phyloP scores from a whole-genome alignment of 768 basidiomycete genomes.

The Suillus americanus region DNA sequence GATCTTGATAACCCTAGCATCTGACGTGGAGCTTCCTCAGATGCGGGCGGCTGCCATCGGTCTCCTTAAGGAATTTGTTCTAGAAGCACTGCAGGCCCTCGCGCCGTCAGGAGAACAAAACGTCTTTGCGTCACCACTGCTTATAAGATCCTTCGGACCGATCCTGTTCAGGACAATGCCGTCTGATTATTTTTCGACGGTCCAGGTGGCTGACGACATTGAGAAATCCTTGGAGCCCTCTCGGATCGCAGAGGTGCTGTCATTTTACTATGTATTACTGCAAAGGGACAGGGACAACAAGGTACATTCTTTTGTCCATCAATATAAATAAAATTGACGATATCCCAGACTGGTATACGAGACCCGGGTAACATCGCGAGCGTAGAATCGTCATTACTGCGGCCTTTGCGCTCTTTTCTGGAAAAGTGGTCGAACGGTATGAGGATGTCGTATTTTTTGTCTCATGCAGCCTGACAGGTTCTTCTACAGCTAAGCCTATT shows the following conservation, averaged over 20 bases:
- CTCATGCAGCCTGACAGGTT: neutral
- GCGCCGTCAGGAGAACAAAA: constrained; percentile 24
- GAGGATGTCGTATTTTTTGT: constrained; percentile 5
- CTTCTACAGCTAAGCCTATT: neutral
- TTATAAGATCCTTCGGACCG: constrained; percentile 59
- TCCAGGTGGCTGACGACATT: constrained; percentile 43
- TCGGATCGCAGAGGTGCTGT: constrained; percentile 63
- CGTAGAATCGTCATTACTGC: constrained; percentile 45
- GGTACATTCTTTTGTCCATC: constrained; percentile 33
- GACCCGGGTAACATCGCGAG: constrained; percentile 42
- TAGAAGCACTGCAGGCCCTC: constrained; percentile 46
- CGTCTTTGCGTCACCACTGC: constrained; percentile 52
- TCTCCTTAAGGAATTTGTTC: constrained; percentile 63
- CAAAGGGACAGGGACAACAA: constrained; percentile 55
- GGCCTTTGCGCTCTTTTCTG: constrained; percentile 42
- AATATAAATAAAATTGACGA: constrained; percentile 1
- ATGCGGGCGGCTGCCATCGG: constrained; percentile 71
- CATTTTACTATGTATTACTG: constrained; percentile 66
- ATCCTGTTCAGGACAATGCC: constrained; percentile 60
- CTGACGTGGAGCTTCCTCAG: constrained; percentile 52
- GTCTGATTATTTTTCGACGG: constrained; percentile 44
- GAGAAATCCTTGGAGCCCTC: constrained; percentile 56
- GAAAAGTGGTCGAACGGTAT: constrained; percentile 34
- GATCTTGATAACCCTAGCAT: constrained; percentile 53
- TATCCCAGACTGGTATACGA: constrained; percentile 50